A percentile compares a stretch with the other conserved stretches of the same genome.
Conservation (phyloP, 805 yeast species). For the Wickerhamiella azyma region DNA sequence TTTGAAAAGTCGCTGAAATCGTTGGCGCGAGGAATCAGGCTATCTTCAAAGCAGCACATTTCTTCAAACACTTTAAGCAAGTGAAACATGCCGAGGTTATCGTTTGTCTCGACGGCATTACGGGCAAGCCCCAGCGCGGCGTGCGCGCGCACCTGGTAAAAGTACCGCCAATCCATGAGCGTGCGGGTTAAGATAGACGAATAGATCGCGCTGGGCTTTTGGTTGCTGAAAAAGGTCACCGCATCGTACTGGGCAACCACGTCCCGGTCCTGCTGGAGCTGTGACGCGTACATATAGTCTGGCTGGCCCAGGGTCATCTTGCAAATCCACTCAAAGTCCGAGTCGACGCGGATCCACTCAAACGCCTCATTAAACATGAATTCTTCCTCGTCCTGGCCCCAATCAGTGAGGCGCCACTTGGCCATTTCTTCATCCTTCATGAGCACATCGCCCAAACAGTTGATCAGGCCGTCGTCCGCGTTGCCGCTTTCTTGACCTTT, state of each 20-base stretch:
- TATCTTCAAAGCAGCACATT: slow-evolving; percentile 57
- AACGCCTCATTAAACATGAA: slow-evolving; percentile 67
- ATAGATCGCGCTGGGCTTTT: slow-evolving; percentile 47
- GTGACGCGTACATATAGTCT: slow-evolving; percentile 89
- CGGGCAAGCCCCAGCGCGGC: slow-evolving; percentile 70
- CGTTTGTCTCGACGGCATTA: slow-evolving; percentile 45
- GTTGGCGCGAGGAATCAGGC: slow-evolving; percentile 62
- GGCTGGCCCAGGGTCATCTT: slow-evolving; percentile 71
- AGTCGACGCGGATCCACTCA: slow-evolving; percentile 97
- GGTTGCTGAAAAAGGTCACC: slow-evolving; percentile 52
- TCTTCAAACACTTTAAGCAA: slow-evolving; percentile 54
- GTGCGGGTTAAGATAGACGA: slow-evolving; percentile 72
- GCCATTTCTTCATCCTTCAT: slow-evolving; percentile 43
- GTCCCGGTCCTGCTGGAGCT: slow-evolving; percentile 85
- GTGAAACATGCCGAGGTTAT: slow-evolving; percentile 62
- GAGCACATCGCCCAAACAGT: slow-evolving; percentile 67
- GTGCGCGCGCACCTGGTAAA: slow-evolving; percentile 74
- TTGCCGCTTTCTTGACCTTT: slow-evolving; percentile 24
- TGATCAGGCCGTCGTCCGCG: slow-evolving; percentile 29
- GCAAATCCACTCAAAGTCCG: slow-evolving; percentile 95
- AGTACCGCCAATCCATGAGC: slow-evolving; percentile 69
- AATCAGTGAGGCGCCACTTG: slow-evolving; percentile 63
- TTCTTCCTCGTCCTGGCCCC: slow-evolving; percentile 58
- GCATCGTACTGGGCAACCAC: slow-evolving; percentile 92
- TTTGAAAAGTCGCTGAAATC: slow-evolving; percentile 60